Evolutionary conservation across 2,329 filamentous ascomycete species (phyloP), one percentile per base, ranked within the genome.

Genomic region (Trichophyton schoenleinii): DNA sequence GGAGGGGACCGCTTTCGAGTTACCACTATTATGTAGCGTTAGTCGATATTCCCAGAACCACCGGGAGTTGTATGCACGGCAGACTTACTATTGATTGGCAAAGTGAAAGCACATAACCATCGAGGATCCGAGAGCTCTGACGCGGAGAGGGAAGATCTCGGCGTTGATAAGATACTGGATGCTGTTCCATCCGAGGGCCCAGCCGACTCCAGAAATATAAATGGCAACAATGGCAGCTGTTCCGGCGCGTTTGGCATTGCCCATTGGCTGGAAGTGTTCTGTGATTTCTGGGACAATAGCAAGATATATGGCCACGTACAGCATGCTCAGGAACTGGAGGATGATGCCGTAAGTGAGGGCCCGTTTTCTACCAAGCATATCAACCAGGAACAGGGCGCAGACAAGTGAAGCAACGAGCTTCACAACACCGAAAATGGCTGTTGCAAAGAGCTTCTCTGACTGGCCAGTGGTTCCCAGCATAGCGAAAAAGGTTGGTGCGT

Each of bases 381-480:
- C 88, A 66, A 91, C 86, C 1, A 91, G 80, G 78, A 90, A 87
- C 59, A 90, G 78, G 0, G 87, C 87, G 70, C 87, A 90, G 34
- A 82, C 67, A 18, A 90, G 70, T 9, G 85, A 81, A 0, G 85
- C 79, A 8, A 83, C 70, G 61, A 91, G 81, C 70, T 91, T 91
- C 65, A 89, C 80, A 48, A 89, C 80, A 44, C 87, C 87, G 61
- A 90, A 89, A 57, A 91, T 83, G 5, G 83, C 86, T 0, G 86
- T 89, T 31, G 87, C 81, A 57, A 89, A 84, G 0, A 90, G 81
- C 62, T 84, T 84, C 70, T 89, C 83, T 41, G 83, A 79, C 58
- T 81, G 79, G 13, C 86, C 87, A 0, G 79, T 81, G 25, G 86
- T 83, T 5, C 87, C 87, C 57, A 91, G 79, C 64, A 90, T 80